Base-by-base conservation (phyloP, 768 basidiomycete species). In the Suillus tomentosus region DNA sequence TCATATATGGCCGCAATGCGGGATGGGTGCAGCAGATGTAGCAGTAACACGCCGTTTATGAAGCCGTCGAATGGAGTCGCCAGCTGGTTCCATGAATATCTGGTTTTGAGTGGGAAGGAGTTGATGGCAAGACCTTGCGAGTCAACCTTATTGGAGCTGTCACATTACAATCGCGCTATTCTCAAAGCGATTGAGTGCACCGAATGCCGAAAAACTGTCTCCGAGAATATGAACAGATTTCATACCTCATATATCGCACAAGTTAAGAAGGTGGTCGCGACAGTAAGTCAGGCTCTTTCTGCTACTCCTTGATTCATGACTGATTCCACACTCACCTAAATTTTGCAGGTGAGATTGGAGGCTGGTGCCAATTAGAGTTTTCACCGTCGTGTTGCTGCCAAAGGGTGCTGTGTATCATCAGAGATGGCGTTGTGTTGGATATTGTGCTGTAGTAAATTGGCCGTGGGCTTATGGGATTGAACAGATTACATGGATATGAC, bases 51-150 rank as follows among this genome's bases (percentile, higher is more conserved):
- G 3, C 8, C 3, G 7, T 0, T 3, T 17, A 3, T 15, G n/a
- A 39, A 31, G 31, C 8, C 5, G 8, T 57, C 13, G 22, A 57
- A 15, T 24, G 24, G 24, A 24, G 24, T 24, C 24, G 2, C 24
- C 24, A 2, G 24, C 24, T 24, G 24, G 24, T 58, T 64, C 22
- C n/a, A 47, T 10, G 55, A 36, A 1, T 66, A 66, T 60, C 31
- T 64, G 34, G 14, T 27, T 36, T 39, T 17, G 19, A 60, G 50
- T 66, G 45, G 65, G 27, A 50, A 24, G n/a, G 58, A 64, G 36
- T 55, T 66, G 17, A 36, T 64, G 10, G 24, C 40, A 17, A 50
- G 62, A 14, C 65, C 65, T 36, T 39, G 58, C 48, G 43, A 31
- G 7, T 64, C 65, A 7, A 66, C 57, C 27, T 27, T 64, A 22